Base-by-base conservation (phyloP, 1,284 basidiomycete genomes). In the Ceratobasidium sp. region DNA sequence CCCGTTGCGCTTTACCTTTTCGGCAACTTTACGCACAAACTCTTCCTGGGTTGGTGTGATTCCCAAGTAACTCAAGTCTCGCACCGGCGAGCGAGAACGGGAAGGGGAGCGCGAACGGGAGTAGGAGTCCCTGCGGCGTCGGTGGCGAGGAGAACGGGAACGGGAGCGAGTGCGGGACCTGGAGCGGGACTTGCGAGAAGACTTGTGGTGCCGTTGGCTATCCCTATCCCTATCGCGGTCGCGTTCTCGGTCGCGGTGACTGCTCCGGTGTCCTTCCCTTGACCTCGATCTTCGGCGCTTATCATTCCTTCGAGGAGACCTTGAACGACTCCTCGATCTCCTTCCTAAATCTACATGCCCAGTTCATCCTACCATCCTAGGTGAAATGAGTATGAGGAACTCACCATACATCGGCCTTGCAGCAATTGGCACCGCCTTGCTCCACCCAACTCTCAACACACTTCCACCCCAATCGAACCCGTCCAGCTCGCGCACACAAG, bases 381-480 rank as follows among this genome's bases (percentile, higher is more conserved):
- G n/a, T n/a, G n/a, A n/a, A n/a, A n/a, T n/a, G n/a, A n/a, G n/a
- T 43, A 13, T 13, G 39, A 7, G 39, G 1, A 16, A 81, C 90
- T 78, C 76, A 97, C 96, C 89, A 83, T 93, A 98, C 77, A 92
- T 84, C 0, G 96, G 87, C 79, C 90, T 90, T 0, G 86, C 83
- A 16, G 93, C 95, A 66, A 97, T 84, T 7, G 94, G 91, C 19
- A 98, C 93, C 1, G 94, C 92, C 81, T 98, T 98, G 79, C 96
- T 96, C 96, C 97, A 99, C 22, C 95, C 94, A 16, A 96, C 92
- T 31, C 93, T 87, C 22, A 99, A 83, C 29, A 93, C 81, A 48
- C 86, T 91, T 0, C 95, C 96, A 74, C 92, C 93, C 96, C 96
- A 98, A 63, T 95, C 92, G 75, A 90, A 90, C 0, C 96, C 96